Conservation (phyloP, 805 yeast genomes). For the Maudiozyma turicensis region DNA sequence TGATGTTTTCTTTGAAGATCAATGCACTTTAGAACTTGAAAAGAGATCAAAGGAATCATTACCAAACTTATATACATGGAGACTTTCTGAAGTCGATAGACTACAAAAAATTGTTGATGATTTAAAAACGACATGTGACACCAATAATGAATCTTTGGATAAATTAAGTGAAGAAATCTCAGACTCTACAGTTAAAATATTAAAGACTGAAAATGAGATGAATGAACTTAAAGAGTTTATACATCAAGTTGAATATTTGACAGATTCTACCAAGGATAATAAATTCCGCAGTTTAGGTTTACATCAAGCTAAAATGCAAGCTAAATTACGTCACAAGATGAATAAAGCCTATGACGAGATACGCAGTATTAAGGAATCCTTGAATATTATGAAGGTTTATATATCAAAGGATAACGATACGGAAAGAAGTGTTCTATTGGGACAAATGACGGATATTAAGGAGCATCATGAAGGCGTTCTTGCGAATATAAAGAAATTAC, state of each 20-base stretch:
- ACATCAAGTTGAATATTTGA: slow-evolving; percentile 7
- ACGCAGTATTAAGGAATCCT: slow-evolving; percentile 9
- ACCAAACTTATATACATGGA: slow-evolving; percentile 30
- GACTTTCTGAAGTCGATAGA: slow-evolving; percentile 24
- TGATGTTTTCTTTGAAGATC: slow-evolving; percentile 28
- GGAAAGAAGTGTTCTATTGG: slow-evolving; percentile 12
- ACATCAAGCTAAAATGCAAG: slow-evolving; percentile 17
- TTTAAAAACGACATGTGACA: neutral
- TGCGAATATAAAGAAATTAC: slow-evolving; percentile 15
- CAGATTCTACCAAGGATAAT: slow-evolving; percentile 1
- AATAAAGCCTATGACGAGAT: slow-evolving; percentile 8
- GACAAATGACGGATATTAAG: slow-evolving; percentile 12
- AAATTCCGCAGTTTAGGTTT: slow-evolving; percentile 11
- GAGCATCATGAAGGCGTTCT: slow-evolving; percentile 11
- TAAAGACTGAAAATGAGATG: neutral
- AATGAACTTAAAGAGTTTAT: slow-evolving; percentile 4
- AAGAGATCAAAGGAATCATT: slow-evolving; percentile 24
- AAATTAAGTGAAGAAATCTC: slow-evolving; percentile 4
- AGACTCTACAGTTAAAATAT: neutral
- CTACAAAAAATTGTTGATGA: slow-evolving; percentile 8
- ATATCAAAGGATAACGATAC: slow-evolving; percentile 8
- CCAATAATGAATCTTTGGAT: neutral
- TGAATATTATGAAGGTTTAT: slow-evolving; percentile 17
- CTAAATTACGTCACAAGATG: slow-evolving; percentile 17
- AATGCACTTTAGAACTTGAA: slow-evolving; percentile 16